A percentile compares a stretch with the other conserved stretches of the same genome.
phyloP scores from a whole-genome alignment of 1,284 basidiomycete species.

The Sporisorium exsertum region DNA sequence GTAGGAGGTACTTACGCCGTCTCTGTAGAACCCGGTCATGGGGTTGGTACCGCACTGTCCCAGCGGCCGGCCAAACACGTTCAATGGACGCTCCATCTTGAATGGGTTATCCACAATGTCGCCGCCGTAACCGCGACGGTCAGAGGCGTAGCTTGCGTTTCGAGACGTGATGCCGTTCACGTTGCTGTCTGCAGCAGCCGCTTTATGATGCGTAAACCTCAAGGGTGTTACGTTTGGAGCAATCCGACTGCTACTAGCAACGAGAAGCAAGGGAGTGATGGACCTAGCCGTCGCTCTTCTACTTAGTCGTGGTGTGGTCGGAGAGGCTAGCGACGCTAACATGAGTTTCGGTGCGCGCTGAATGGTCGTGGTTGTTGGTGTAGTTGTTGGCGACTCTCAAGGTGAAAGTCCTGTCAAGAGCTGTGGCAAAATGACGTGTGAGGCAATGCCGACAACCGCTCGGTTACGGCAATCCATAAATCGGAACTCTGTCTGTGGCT shows the following conservation, averaged over 20 bases:
- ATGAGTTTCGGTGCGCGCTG: slow-evolving; percentile 1
- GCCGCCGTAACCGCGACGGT: background rate
- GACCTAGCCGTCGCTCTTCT: slow-evolving; percentile 13
- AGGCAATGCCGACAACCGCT: background rate
- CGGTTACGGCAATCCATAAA: slow-evolving; percentile 1
- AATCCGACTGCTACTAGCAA: background rate
- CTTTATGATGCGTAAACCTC: slow-evolving; percentile 21
- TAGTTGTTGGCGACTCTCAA: background rate
- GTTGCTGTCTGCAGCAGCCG: slow-evolving; percentile 4
- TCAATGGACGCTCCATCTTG: slow-evolving; percentile 54
- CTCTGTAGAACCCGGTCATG: slow-evolving; percentile 57
- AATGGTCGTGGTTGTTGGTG: background rate
- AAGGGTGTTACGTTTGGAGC: slow-evolving; percentile 5
- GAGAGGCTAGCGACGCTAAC: slow-evolving; percentile 15
- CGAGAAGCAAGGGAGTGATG: slow-evolving; percentile 19
- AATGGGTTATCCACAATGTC: slow-evolving; percentile 25
- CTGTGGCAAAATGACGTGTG: slow-evolving; percentile 7
- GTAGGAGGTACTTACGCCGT: slow-evolving; percentile 37
- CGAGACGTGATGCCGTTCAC: slow-evolving; percentile 19
- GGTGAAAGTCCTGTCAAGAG: too few relatives aligned
- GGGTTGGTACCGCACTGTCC: slow-evolving; percentile 51
- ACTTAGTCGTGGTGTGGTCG: background rate
- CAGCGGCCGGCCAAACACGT: slow-evolving; percentile 50
- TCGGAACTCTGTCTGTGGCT: background rate
- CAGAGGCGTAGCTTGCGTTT: slow-evolving; percentile 35